phyloP scores from a whole-genome alignment of 768 basidiomycete species.

The Mycena venus region DNA sequence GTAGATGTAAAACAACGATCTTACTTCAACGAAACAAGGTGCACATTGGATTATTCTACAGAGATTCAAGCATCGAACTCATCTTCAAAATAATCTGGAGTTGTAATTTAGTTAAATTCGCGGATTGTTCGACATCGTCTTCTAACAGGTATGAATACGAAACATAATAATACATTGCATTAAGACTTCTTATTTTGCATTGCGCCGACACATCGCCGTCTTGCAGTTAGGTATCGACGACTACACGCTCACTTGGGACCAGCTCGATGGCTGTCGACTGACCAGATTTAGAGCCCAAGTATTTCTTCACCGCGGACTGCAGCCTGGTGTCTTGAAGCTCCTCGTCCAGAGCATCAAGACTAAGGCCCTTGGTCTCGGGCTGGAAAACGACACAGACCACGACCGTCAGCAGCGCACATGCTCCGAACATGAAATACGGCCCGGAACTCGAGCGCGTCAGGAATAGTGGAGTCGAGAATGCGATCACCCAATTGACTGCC shows the following conservation, averaged over 20 bases:
- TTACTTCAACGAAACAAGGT: too few relatives aligned
- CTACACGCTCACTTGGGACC: neutral
- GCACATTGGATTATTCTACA: too few relatives aligned
- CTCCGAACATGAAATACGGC: constrained; percentile 61
- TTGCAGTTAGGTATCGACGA: too few relatives aligned
- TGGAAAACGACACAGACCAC: constrained; percentile 53
- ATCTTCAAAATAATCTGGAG: too few relatives aligned
- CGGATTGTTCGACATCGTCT: too few relatives aligned
- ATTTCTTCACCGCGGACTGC: constrained; percentile 23
- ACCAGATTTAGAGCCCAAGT: constrained; percentile 23
- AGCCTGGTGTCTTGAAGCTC: constrained; percentile 46
- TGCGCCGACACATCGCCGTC: too few relatives aligned
- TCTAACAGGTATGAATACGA: too few relatives aligned
- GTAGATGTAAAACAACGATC: too few relatives aligned
- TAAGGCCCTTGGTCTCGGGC: constrained; percentile 61
- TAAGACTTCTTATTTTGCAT: too few relatives aligned
- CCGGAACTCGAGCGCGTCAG: constrained; percentile 58
- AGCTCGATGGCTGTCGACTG: constrained; percentile 24
- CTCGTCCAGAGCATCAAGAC: constrained; percentile 56
- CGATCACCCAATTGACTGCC: constrained; percentile 59
- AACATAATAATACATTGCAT: too few relatives aligned
- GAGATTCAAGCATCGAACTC: too few relatives aligned
- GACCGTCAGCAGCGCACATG: constrained; percentile 50
- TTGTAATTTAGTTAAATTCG: too few relatives aligned
- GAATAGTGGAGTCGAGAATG: constrained; percentile 62